phyloP scores from a whole-genome alignment of 495 filamentous ascomycete species.

The Hamigera avellanea region DNA sequence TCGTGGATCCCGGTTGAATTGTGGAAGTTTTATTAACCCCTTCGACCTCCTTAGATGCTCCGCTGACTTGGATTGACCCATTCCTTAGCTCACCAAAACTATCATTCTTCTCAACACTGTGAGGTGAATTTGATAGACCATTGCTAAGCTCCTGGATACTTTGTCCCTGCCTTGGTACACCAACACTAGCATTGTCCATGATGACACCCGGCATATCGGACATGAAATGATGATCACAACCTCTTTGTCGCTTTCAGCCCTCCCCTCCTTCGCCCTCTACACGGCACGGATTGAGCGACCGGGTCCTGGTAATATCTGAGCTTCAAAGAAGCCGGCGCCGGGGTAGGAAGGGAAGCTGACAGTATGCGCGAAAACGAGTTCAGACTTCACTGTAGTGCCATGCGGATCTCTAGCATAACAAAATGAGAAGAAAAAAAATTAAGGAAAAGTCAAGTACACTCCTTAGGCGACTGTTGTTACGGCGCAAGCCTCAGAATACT shows the following conservation, averaged over 20 bases:
- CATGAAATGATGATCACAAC: not conserved
- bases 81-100: constrained; percentile 12
- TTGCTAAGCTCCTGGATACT: constrained; percentile 16
- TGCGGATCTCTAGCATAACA: constrained; percentile 12
- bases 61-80: constrained; percentile 21
- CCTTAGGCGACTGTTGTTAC: too few relatives aligned
- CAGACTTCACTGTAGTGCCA: constrained; percentile 18
- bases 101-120: constrained; percentile 7
- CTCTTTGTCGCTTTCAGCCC: constrained; percentile 8
- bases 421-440: not conserved
- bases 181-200: constrained; percentile 30
- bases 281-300: constrained; percentile 17
- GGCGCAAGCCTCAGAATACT: too few relatives aligned
- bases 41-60: constrained; percentile 1
- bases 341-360: constrained; percentile 21
- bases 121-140: constrained; percentile 8
- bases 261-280: constrained; percentile 24
- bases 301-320: constrained; percentile 7
- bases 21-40: not conserved
- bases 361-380: constrained; percentile 6
- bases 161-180: constrained; percentile 15
- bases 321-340: constrained; percentile 11
- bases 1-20: constrained; percentile 2
- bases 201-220: constrained; percentile 35
- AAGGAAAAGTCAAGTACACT: too few relatives aligned